These are phyloP conservation scores for Pleurotus tuber-regium DNA, from an alignment of 768 basidiomycete genomes.

Conservation along the genomic window DNA sequence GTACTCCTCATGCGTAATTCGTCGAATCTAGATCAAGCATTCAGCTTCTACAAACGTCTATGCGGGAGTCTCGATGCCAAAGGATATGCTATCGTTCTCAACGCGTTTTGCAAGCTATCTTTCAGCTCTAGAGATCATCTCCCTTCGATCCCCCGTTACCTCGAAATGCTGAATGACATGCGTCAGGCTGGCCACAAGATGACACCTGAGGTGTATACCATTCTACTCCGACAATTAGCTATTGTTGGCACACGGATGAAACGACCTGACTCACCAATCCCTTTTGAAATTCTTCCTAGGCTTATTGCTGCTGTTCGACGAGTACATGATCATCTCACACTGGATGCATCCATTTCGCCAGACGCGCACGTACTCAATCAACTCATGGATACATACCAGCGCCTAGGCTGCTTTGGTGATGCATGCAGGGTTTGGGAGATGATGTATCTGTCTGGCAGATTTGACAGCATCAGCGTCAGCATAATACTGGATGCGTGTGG, in stretches of 20 bases:
- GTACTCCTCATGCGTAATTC: constrained; percentile 68
- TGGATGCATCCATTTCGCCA: constrained; percentile 75
- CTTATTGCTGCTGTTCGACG: constrained; percentile 54
- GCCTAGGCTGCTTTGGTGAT: constrained; percentile 66
- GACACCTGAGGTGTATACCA: constrained; percentile 61
- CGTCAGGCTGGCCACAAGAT: constrained; percentile 56
- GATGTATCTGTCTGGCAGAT: constrained; percentile 56
- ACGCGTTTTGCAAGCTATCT: constrained; percentile 58
- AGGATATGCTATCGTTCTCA: constrained; percentile 63
- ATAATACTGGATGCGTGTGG: constrained; percentile 88
- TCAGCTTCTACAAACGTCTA: constrained; percentile 50
- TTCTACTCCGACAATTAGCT: constrained; percentile 58
- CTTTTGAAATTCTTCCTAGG: constrained; percentile 23
- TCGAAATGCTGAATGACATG: constrained; percentile 83
- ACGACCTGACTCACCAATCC: constrained; percentile 16
- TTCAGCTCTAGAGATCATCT: constrained; percentile 40
- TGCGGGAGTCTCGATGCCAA: constrained; percentile 43
- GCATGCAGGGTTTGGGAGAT: constrained; percentile 81
- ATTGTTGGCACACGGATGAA: constrained; percentile 36
- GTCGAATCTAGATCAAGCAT: constrained; percentile 53
- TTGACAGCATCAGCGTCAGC: constrained; percentile 65
- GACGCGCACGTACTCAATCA: constrained; percentile 74
- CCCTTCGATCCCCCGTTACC: constrained; percentile 55
- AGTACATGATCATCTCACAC: constrained; percentile 72
- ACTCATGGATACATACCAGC: constrained; percentile 87